Conservation (phyloP, 352 stramenopile genomes). For the Globisporangium spiculum region DNA sequence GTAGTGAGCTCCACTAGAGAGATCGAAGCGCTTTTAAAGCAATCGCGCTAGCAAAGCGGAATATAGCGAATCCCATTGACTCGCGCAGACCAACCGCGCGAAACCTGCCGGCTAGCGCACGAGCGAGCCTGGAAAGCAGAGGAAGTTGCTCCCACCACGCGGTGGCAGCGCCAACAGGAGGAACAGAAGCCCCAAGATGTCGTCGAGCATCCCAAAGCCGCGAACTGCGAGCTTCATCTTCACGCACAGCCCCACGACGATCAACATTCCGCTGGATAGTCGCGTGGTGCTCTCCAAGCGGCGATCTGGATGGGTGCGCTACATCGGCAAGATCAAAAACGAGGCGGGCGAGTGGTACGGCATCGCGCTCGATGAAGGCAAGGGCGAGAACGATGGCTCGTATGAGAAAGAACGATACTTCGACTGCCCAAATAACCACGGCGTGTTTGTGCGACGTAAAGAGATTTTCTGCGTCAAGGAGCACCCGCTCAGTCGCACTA, state of each 20-base stretch:
- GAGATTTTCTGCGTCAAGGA: constrained; percentile 53
- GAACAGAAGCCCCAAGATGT: background rate
- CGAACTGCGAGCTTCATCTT: constrained; percentile 12
- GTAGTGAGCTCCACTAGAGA: background rate
- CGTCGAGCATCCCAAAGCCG: constrained; percentile 20
- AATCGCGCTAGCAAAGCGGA: background rate
- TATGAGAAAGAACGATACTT: constrained; percentile 54
- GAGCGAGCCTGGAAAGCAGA: background rate
- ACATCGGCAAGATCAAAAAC: constrained; percentile 53
- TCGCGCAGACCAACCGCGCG: background rate
- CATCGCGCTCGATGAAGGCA: constrained; percentile 59
- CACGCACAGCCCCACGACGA: constrained; percentile 17
- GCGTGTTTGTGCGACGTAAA: constrained; percentile 64
- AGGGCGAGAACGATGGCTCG: constrained; percentile 52
- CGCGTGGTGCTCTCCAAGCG: constrained; percentile 55
- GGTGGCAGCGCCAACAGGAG: background rate
- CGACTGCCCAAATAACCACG: constrained; percentile 43
- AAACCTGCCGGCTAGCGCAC: background rate
- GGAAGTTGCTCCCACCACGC: background rate
- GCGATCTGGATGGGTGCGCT: constrained; percentile 54
- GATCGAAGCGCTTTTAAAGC: background rate
- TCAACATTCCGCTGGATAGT: constrained; percentile 51
- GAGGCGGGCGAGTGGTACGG: constrained; percentile 68
- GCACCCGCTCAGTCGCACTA: constrained; percentile 22
- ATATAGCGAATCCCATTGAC: background rate